These are phyloP conservation scores for Podochytrium sp. DNA, from an alignment of 192 early-diverging fungal species.

Conservation along the genomic window DNA sequence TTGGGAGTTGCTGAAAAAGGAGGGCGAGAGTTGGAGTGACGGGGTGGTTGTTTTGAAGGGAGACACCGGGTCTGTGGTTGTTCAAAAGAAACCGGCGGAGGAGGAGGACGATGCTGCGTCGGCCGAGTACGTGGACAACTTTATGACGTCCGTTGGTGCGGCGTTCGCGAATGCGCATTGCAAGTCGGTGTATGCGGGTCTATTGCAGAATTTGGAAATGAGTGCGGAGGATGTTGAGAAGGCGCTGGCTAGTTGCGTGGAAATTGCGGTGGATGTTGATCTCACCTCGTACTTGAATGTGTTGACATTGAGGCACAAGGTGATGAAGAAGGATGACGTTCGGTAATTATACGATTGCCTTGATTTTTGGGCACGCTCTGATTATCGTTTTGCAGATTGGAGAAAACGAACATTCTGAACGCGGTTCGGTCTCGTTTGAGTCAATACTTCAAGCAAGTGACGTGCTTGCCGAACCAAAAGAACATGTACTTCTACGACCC, in stretches of 20 bases:
- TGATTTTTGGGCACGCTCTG: conserved; percentile 19
- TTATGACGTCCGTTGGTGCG: neutral
- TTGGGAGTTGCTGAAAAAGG: neutral
- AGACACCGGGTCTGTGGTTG: neutral
- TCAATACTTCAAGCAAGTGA: conserved; percentile 2
- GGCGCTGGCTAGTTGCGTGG: conserved; percentile 33
- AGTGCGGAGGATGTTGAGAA: conserved; percentile 31
- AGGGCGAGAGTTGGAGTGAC: neutral
- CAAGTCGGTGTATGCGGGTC: conserved; percentile 41
- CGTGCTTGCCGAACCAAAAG: neutral
- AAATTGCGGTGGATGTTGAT: conserved; percentile 43
- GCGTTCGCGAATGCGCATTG: conserved; percentile 38
- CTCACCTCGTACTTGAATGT: conserved; percentile 48
- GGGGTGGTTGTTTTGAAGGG: conserved; percentile 6
- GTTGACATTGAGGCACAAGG: conserved; percentile 12
- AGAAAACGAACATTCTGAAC: conserved; percentile 12
- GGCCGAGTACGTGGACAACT: conserved; percentile 9
- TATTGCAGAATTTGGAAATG: conserved; percentile 42
- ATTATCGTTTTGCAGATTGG: neutral
- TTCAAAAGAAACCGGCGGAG: neutral
- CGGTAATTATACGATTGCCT: too few relatives aligned
- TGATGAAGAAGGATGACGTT: neutral
- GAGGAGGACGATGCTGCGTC: neutral
- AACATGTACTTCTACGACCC: conserved; percentile 73
- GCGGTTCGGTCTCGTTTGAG: neutral